Conservation (phyloP, 148 eudicot genomes). For the Silene latifolia region DNA sequence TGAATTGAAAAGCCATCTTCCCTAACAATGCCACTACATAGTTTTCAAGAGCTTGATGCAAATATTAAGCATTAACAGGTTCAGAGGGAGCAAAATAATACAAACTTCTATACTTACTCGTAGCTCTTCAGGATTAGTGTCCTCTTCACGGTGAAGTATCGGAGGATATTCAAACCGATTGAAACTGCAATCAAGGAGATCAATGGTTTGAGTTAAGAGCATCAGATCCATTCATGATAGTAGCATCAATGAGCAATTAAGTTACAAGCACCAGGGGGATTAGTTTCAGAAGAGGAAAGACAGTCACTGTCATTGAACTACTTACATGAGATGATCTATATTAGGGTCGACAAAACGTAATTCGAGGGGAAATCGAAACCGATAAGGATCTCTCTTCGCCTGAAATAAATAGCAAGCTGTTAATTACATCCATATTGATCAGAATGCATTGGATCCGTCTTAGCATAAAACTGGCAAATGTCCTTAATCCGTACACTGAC, state of each 20-base stretch:
- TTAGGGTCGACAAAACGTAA: constrained; percentile 95
- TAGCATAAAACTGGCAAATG: neutral
- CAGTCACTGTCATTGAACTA: constrained; percentile 13
- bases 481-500: neutral
- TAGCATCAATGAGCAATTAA: constrained; percentile 11
- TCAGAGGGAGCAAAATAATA: neutral
- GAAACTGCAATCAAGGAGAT: constrained; percentile 64
- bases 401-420: constrained; percentile 38
- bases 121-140: constrained; percentile 79
- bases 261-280: neutral
- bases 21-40: neutral
- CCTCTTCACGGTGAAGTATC: constrained; percentile 88
- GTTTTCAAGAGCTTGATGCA: neutral
- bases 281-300: neutral
- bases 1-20: neutral
- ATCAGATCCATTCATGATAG: neutral
- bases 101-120: constrained; percentile 47
- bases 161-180: constrained; percentile 90
- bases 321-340: constrained; percentile 92
- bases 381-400: constrained; percentile 98
- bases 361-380: constrained; percentile 94
- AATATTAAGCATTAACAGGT: constrained; percentile 2
- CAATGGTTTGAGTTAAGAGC: constrained; percentile 14
- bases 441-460: neutral
- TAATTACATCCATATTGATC: constrained; percentile 7